Base-by-base conservation (phyloP, 768 basidiomycete species). In the Boletus reticuloceps region DNA sequence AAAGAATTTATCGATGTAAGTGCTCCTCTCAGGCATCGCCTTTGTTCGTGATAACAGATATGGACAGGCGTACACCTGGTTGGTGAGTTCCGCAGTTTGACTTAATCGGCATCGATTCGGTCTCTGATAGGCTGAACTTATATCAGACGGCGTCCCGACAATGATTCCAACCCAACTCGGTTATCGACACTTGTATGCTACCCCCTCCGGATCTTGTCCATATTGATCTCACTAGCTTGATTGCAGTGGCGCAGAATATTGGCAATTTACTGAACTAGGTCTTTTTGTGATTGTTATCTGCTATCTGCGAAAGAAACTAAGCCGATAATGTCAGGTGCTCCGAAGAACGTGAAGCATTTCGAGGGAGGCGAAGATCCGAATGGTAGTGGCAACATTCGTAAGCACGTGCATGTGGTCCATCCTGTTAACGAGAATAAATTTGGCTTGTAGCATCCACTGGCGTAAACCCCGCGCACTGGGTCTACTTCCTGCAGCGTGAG, bases 71-170 rank as follows among this genome's bases (percentile, higher is more conserved):
- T 80, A 17, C 81, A 82, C 57, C 73, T 72, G 22, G 72, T 70
- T 45, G 80, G 80, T 77, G 50, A 32, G 63, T 47, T 37, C 8
- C 14, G 9, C 19, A 4, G 49, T 43, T 19, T 17, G 10, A 6
- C 27, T 43, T 17, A 29, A 19, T 32, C 20, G 20, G 22, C 5
- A 38, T 50, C 22, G 19, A 14, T 27, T 20, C 2, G 5, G 29
- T 37, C 29, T 36, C 34, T 47, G 11, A 54, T 43, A 50, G 25
- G 14, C 13, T 48, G 27, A 22, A n/a, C n/a, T 27, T 43, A 20
- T 16, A 5, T 31, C 43, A 79, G 81, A 82, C 54, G 80, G 81
- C 9, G 77, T 82, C 9, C 80, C 82, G 5, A 81, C 79, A 6
- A 74, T 82, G 58, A 66, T 82, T 42, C 76, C 76, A 29, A 68